Evolutionary conservation across 352 stramenopile genomes (phyloP).

Genomic region (Phytophthora lateralis): DNA sequence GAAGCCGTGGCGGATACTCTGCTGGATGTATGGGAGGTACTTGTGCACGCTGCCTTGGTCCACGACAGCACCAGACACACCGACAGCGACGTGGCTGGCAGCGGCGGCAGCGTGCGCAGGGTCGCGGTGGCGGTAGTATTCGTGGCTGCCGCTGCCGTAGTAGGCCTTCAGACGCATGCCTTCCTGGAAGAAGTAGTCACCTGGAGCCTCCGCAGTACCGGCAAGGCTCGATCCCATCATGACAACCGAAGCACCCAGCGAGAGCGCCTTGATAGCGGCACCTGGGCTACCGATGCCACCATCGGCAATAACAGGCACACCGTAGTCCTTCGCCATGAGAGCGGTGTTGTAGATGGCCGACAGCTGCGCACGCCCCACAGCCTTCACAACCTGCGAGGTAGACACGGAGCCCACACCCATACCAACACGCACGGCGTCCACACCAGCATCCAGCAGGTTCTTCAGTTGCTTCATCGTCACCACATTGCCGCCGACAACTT

Average conservation of each 20-base stretch:
- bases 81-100: constrained; percentile 96
- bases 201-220: constrained; percentile 96
- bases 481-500: constrained; percentile 99
- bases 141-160: constrained; percentile 97
- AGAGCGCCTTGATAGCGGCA: constrained; percentile 97
- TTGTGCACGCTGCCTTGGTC: constrained; percentile 97
- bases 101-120: constrained; percentile 80
- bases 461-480: constrained; percentile 96
- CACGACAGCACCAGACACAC: constrained; percentile 96
- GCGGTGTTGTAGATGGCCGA: constrained; percentile 98
- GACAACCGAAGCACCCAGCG: constrained; percentile 95
- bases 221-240: constrained; percentile 99
- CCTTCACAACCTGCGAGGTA: constrained; percentile 99
- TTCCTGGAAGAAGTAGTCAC: constrained; percentile 99
- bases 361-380: constrained; percentile 96
- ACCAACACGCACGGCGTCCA: constrained; percentile 98
- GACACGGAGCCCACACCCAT: constrained; percentile 99
- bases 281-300: constrained; percentile 97
- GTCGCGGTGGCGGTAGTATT: constrained; percentile 65
- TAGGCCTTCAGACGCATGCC: constrained; percentile 99
- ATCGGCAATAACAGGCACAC: constrained; percentile 98
- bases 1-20: constrained; percentile 97
- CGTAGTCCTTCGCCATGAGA: constrained; percentile 92
- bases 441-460: constrained; percentile 96
- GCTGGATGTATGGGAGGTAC: constrained; percentile 98